Percentiles rank a stretch among this genome's conserved stretches.
These are phyloP conservation scores for Synchytrium microbalum DNA, from an alignment of 371 early-diverging fungal species.

Conservation along the genomic window DNA sequence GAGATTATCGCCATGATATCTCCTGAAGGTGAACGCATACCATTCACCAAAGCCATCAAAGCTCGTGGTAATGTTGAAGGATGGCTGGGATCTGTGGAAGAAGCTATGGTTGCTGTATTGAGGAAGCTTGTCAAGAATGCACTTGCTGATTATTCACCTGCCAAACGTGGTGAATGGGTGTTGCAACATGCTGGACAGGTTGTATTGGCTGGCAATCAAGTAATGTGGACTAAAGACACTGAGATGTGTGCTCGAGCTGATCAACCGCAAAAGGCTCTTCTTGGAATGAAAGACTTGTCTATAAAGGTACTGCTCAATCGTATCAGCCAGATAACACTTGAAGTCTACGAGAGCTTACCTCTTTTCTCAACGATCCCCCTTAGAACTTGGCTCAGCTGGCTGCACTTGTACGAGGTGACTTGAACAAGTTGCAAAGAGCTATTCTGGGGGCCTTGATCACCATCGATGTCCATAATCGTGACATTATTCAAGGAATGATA, in stretches of 20 bases:
- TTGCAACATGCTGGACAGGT: slow-evolving; percentile 46
- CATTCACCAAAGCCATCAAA: slow-evolving; percentile 43
- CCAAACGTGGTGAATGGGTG: slow-evolving; percentile 41
- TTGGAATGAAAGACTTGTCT: slow-evolving; percentile 28
- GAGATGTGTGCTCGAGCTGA: slow-evolving; percentile 32
- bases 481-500: slow-evolving; percentile 40
- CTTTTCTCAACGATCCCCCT: background rate
- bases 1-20: slow-evolving; percentile 47
- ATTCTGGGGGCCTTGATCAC: slow-evolving; percentile 49
- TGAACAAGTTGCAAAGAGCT: slow-evolving; percentile 41
- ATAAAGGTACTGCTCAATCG: slow-evolving; percentile 17
- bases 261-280: slow-evolving; percentile 30
- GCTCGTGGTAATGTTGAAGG: slow-evolving; percentile 51
- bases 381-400: slow-evolving; percentile 39
- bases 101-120: slow-evolving; percentile 43
- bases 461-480: slow-evolving; percentile 52
- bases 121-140: slow-evolving; percentile 36
- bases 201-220: slow-evolving; percentile 44
- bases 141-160: slow-evolving; percentile 38
- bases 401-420: slow-evolving; percentile 43
- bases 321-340: slow-evolving; percentile 3
- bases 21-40: slow-evolving; percentile 47
- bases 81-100: slow-evolving; percentile 51
- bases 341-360: background rate
- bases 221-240: slow-evolving; percentile 43